These are phyloP conservation scores for Pythium apleroticum DNA, from an alignment of 352 stramenopile species.

Conservation along the genomic window DNA sequence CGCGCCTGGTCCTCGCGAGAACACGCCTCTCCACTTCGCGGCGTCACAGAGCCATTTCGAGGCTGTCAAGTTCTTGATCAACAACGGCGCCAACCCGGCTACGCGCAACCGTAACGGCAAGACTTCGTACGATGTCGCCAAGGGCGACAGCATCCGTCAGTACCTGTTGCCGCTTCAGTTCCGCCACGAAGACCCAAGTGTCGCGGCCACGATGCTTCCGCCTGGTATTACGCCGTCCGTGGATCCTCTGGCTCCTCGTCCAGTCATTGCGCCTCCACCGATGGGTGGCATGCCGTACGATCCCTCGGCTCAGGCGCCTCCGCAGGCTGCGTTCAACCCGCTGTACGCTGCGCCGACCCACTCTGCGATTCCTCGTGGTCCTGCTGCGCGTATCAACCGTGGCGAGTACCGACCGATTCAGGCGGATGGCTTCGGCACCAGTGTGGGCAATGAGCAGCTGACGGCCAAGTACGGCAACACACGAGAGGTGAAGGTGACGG, in stretches of 20 bases:
- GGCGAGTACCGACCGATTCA: conserved; percentile 84
- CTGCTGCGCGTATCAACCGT: conserved; percentile 49
- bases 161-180: conserved; percentile 88
- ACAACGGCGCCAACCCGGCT: conserved; percentile 71
- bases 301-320: conserved; percentile 19
- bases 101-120: conserved; percentile 75
- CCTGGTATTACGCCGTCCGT: conserved; percentile 75
- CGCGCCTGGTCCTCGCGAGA: conserved; percentile 57
- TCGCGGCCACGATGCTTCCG: conserved; percentile 59
- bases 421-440: conserved; percentile 87
- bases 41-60: conserved; percentile 77
- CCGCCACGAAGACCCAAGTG: conserved; percentile 73
- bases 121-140: conserved; percentile 83
- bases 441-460: conserved; percentile 86
- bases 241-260: conserved; percentile 61
- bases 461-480: conserved; percentile 90
- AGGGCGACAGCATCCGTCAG: conserved; percentile 84
- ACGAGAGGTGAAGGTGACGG: conserved; percentile 74
- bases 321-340: conserved; percentile 43
- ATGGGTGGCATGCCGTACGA: conserved; percentile 53
- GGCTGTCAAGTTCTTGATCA: conserved; percentile 72
- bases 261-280: conserved; percentile 65
- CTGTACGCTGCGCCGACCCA: conserved; percentile 79
- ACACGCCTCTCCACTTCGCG: conserved; percentile 82
- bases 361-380: conserved; percentile 73